These are phyloP conservation scores for Coemansia furcata DNA, from an alignment of 192 early-diverging fungal species.

Conservation along the genomic window DNA sequence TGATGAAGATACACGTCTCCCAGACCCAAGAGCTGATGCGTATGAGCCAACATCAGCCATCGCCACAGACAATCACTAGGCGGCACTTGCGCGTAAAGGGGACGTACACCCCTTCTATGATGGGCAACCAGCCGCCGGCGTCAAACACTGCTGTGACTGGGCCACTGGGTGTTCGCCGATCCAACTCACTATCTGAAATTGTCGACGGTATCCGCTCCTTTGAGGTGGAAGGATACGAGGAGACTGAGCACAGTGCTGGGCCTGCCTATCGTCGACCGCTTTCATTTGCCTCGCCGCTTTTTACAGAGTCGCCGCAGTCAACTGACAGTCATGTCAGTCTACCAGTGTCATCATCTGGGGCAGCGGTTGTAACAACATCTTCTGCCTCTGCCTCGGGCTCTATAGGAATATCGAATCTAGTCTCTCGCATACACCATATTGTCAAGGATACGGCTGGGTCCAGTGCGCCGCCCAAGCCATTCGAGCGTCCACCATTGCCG, in stretches of 20 bases:
- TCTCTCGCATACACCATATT: conserved; percentile 41
- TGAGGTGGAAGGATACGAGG: conserved; percentile 52
- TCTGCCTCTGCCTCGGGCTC: not conserved
- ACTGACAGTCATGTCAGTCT: not conserved
- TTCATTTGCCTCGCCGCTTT: conserved; percentile 20
- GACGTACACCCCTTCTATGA: conserved; percentile 27
- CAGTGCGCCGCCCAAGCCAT: not conserved
- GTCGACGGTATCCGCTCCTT: conserved; percentile 45
- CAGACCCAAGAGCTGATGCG: conserved; percentile 50
- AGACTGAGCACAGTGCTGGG: conserved; percentile 29
- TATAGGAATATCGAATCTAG: conserved; percentile 30
- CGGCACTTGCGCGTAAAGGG: conserved; percentile 47
- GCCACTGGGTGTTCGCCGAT: conserved; percentile 23
- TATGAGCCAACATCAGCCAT: conserved; percentile 28
- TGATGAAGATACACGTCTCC: conserved; percentile 44
- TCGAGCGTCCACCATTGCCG: conserved; percentile 32
- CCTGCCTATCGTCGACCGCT: conserved; percentile 7
- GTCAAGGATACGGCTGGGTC: conserved; percentile 6
- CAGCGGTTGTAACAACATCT: not conserved
- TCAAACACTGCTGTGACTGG: not conserved
- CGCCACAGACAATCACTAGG: conserved; percentile 44
- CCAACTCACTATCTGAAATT: conserved; percentile 49
- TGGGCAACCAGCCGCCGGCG: conserved; percentile 2
- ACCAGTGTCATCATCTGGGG: not conserved
- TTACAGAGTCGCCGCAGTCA: not conserved